Percentiles rank a stretch among this genome's conserved stretches.
Conservation (phyloP, 306 rosid species). For the Pyrus communis region DNA sequence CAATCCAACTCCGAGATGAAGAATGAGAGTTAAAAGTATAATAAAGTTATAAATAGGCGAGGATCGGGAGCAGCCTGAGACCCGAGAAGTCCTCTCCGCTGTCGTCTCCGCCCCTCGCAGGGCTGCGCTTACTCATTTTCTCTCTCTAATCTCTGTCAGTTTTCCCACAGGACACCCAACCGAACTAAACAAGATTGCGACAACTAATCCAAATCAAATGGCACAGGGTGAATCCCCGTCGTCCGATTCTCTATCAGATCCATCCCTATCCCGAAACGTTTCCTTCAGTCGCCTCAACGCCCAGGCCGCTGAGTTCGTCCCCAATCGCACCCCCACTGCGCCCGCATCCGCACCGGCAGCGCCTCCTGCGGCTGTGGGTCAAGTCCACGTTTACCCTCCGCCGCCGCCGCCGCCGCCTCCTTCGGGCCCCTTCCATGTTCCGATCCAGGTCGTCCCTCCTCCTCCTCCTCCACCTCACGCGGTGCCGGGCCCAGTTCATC, state of each 20-base stretch:
- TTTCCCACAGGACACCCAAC: neutral
- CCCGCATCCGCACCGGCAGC: slow-evolving; percentile 38
- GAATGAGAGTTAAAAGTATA: neutral
- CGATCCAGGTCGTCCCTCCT: slow-evolving; percentile 47
- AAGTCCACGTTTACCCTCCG: slow-evolving; percentile 39
- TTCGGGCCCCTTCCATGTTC: slow-evolving; percentile 42
- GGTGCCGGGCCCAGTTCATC: slow-evolving; percentile 17
- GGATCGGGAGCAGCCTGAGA: neutral
- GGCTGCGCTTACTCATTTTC: neutral
- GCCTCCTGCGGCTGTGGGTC: slow-evolving; percentile 30
- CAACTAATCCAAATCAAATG: slow-evolving; percentile 20
- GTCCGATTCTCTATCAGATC: slow-evolving; percentile 38
- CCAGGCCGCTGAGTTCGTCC: slow-evolving; percentile 76
- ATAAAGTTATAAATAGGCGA: slow-evolving; percentile 12
- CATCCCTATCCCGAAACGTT: slow-evolving; percentile 42
- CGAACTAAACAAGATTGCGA: neutral
- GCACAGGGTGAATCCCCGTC: slow-evolving; percentile 44
- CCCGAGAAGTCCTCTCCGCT: slow-evolving; percentile 30
- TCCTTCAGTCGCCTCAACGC: slow-evolving; percentile 90
- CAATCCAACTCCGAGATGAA: neutral
- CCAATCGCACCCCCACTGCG: slow-evolving; percentile 35
- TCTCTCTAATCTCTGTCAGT: neutral
- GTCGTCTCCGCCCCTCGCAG: slow-evolving; percentile 17
- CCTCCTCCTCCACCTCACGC: slow-evolving; percentile 17
- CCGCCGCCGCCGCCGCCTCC: slow-evolving; percentile 52